A percentile compares a stretch with the other conserved stretches of the same genome.
Evolutionary conservation across 352 stramenopile species (phyloP).

Genomic region (Phytophthora gonapodyides): DNA sequence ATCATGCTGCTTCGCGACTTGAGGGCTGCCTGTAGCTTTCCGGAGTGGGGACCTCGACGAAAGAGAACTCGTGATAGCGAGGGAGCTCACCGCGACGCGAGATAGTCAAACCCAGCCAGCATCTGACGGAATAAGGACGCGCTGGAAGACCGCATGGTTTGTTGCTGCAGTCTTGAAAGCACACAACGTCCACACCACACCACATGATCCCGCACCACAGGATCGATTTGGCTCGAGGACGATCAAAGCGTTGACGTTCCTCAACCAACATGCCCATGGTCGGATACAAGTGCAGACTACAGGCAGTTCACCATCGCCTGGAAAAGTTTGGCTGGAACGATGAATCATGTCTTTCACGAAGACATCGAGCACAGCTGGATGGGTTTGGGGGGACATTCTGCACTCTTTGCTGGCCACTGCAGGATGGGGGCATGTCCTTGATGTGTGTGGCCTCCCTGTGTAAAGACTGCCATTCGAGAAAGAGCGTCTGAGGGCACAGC

Average conservation of each 20-base stretch:
- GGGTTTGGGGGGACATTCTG: constrained; percentile 16
- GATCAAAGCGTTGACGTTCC: not conserved
- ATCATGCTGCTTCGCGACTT: constrained; percentile 52
- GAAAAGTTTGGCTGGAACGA: constrained; percentile 1
- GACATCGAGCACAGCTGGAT: constrained; percentile 17
- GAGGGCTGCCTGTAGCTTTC: constrained; percentile 9
- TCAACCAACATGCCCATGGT: not conserved
- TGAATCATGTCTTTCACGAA: constrained; percentile 15
- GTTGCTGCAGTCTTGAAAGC: too few relatives aligned
- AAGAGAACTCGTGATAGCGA: constrained; percentile 4
- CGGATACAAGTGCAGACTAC: too few relatives aligned
- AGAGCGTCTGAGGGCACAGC: constrained; percentile 6
- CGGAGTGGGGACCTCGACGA: constrained; percentile 8
- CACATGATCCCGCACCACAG: too few relatives aligned
- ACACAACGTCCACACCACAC: too few relatives aligned
- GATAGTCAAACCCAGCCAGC: constrained; percentile 20
- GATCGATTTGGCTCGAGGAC: not conserved
- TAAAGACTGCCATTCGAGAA: constrained; percentile 18
- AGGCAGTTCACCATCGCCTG: constrained; percentile 12
- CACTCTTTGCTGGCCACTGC: constrained; percentile 23
- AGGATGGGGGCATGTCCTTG: constrained; percentile 10
- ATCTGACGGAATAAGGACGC: constrained; percentile 27
- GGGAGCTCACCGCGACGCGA: constrained; percentile 14
- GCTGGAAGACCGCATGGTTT: constrained; percentile 18
- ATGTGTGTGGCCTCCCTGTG: constrained; percentile 5